Evolutionary conservation across 495 filamentous ascomycete genomes (phyloP), one percentile per base, ranked within the genome.

Genomic region (Talaromyces thailandensis): DNA sequence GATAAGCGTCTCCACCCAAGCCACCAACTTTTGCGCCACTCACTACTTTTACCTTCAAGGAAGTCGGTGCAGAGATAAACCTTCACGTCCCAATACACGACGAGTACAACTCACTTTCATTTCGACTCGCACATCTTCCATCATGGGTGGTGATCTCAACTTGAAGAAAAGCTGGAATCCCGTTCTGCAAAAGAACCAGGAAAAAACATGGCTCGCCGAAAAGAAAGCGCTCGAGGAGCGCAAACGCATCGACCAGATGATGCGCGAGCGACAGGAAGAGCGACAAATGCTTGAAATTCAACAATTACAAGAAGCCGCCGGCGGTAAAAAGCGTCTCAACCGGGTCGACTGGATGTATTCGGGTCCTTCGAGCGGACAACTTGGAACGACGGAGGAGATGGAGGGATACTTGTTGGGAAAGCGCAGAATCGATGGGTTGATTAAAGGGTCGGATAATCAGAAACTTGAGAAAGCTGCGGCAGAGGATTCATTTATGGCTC

Each of bases 311-410:
- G 95, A 96, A 75, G 87, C 88, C 43, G 88, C 91, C 12, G 95
- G 95, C 32, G 92, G 92, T 18, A 81, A 82, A 62, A 88, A 85
- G 62, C 82, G 84, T 35, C 70, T 86, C 2, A 86, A 91, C 64
- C 84, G 91, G 12, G 94, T 98, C 21, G 93, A 98, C 68, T 98
- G 95, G 90, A 96, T 98, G 91, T 98, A 98, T 75, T 80, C 85
- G 66, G 94, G 92, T 1, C 92, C 94, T 8, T 87, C 88, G 37
- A 86, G 84, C 65, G 91, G 89, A 26, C 86, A 88, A 65, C 83
- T 81, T 23, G 90, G 92, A 55, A 91, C 91, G 62, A 88, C 87
- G 0, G 93, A 96, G 70, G 95, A 98, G 73, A 92, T 89, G 82
- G 94, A 98, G 67, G 91, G 89, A 7, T 98, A 96, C 69, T 74